Base-by-base conservation (phyloP, 192 early-diverging fungal species). In the Podila horticola region DNA sequence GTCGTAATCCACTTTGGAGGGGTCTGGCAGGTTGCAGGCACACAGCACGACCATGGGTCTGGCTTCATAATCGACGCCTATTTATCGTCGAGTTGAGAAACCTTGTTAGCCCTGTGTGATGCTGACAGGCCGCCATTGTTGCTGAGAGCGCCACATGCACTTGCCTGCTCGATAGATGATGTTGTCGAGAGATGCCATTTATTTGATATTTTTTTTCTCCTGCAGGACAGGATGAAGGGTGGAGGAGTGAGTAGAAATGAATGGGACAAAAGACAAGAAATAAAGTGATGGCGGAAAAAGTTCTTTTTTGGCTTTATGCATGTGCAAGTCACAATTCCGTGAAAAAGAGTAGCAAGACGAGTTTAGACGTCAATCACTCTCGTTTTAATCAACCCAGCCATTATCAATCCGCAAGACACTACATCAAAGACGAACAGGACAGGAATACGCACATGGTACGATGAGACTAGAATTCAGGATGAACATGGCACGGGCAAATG, bases 21-120 rank as follows among this genome's bases (percentile, higher is more conserved):
- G 95, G 79, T 95, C 90, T n/a, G 95, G 97, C 33, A 98, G 83
- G 36, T 93, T 90, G 84, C 95, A 94, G 24, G 95, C 93, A 69
- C 93, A 91, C 65, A 98, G 85, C 34, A 91, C 91, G 38, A 97
- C 85, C 73, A 98, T 92, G 5, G 94, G 93, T 65, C 93, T 81
- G 81, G 91, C 93, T 58, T 96, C 93, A 79, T 79, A 88, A 82
- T 98, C 97, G 61, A 94, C 91, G 48, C 95, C 97, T 95, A 79
- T 65, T 28, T 6, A 3, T 24, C 2, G 20, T 55, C 20, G 24
- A 22, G 52, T 55, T 6, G 24, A 1, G 4, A 52, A 55, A 55
- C 19, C 8, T 20, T 10, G 19, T 65, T 26, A 65, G n/a, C 24
- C 52, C 13, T n/a, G 50, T 52, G 52, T 6, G 22, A 45, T 45